phyloP scores from a whole-genome alignment of 2,329 filamentous ascomycete genomes.

The Xylaria sp. region DNA sequence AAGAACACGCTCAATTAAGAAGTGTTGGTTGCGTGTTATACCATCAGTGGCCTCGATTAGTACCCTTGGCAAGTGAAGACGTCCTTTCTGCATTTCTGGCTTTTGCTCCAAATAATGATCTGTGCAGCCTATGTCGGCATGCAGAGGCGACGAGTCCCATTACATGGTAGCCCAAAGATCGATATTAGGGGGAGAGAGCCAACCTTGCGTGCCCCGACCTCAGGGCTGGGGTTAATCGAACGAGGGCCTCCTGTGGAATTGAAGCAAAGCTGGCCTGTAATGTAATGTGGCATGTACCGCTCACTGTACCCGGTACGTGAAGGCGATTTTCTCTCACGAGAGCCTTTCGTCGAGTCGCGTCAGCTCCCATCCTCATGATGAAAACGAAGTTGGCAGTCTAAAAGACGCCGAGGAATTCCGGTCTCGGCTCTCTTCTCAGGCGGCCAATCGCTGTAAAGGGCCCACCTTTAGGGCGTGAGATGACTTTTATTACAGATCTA shows the following conservation, averaged over 20 bases:
- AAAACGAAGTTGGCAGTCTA: slow-evolving; percentile 1
- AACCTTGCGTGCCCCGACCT: no score
- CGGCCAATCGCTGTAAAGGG: slow-evolving; percentile 8
- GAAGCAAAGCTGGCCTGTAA: no score
- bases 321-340: no score
- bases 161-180: not conserved
- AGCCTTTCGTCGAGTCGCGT: no score
- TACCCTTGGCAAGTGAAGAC: not conserved
- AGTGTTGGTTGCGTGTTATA: slow-evolving; percentile 17
- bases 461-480: slow-evolving; percentile 19
- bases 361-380: not conserved
- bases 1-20: slow-evolving; percentile 66
- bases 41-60: not conserved
- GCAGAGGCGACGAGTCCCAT: not conserved
- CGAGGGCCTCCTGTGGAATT: no score
- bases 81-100: not conserved
- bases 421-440: slow-evolving; percentile 6
- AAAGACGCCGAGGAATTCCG: slow-evolving; percentile 13
- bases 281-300: no score
- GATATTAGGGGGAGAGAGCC: not conserved
- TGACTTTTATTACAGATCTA: slow-evolving; percentile 6
- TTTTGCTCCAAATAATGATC: not conserved
- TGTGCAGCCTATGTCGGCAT: not conserved
- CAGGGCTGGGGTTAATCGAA: no score
- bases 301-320: no score